These are phyloP conservation scores for Lactuca sativa DNA, from an alignment of 129 eudicot species.

Conservation along the genomic window DNA sequence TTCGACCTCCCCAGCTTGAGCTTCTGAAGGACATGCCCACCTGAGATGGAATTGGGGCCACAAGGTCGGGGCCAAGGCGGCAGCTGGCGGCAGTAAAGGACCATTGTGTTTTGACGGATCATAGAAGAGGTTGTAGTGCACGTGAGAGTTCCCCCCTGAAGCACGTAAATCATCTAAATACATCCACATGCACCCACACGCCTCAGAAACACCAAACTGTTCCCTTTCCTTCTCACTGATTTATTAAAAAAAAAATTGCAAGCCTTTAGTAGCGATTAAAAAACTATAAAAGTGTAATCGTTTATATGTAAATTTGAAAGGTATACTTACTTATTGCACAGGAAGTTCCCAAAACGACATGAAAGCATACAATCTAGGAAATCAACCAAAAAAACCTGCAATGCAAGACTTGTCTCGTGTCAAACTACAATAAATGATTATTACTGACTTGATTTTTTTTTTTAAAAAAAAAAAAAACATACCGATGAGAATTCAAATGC, in stretches of 20 bases:
- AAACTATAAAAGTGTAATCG: not conserved
- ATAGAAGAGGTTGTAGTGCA: slow-evolving; percentile 82
- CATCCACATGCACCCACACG: slow-evolving; percentile 91
- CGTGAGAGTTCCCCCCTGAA: slow-evolving; percentile 67
- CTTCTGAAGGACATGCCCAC: slow-evolving; percentile 90
- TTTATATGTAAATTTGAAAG: not conserved
- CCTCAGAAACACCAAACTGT: slow-evolving; percentile 65
- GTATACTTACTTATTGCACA: slow-evolving; percentile 74
- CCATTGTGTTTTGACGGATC: slow-evolving; percentile 73
- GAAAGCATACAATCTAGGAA: slow-evolving; percentile 78
- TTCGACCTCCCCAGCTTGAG: slow-evolving; percentile 88
- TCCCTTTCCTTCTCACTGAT: slow-evolving; percentile 95
- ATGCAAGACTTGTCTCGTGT: not conserved
- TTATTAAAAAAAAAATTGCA: slow-evolving; percentile 4
- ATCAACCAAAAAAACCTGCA: slow-evolving; percentile 91
- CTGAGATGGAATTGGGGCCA: slow-evolving; percentile 99
- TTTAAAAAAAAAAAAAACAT: slow-evolving; percentile 33
- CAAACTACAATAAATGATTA: not conserved
- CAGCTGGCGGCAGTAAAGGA: slow-evolving; percentile 90
- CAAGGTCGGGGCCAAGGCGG: slow-evolving; percentile 96
- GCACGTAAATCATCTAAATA: slow-evolving; percentile 77
- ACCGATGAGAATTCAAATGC: slow-evolving; percentile 98
- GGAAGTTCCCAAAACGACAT: slow-evolving; percentile 95
- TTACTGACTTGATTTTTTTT: not conserved
- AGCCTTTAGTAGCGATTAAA: not conserved